These are phyloP conservation scores for Lentinula novae-zelandiae DNA, from an alignment of 1,284 basidiomycete species.

Conservation along the genomic window DNA sequence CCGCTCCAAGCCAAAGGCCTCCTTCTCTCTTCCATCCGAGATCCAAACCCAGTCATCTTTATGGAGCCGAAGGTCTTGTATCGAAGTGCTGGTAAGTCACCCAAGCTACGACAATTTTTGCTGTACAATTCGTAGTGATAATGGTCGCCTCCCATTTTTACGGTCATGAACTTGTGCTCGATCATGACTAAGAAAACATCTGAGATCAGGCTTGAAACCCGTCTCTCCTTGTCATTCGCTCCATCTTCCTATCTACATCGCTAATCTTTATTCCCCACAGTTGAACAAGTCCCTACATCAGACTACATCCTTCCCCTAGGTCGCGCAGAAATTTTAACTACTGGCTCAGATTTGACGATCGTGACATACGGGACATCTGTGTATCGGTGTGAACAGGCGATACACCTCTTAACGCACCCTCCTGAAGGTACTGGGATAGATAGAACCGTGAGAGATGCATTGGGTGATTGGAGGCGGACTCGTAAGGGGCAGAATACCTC, in stretches of 20 bases:
- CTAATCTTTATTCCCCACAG: conserved; percentile 29
- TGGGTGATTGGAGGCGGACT: neutral
- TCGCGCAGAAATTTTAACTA: conserved; percentile 69
- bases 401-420: conserved; percentile 67
- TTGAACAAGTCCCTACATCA: conserved; percentile 90
- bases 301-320: conserved; percentile 83
- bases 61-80: conserved; percentile 94
- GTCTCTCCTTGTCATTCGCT: neutral
- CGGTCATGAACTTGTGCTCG: too few species aligned
- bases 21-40: conserved; percentile 80
- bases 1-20: conserved; percentile 95
- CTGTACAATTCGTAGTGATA: too few species aligned
- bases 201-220: too few species aligned
- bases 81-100: conserved; percentile 61
- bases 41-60: conserved; percentile 91
- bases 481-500: neutral
- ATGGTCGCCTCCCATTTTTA: too few species aligned
- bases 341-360: conserved; percentile 82
- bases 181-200: too few species aligned
- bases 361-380: conserved; percentile 91
- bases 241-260: neutral
- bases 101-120: neutral
- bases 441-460: neutral
- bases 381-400: conserved; percentile 83
- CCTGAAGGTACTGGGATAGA: conserved; percentile 29